phyloP scores from a whole-genome alignment of 2,329 filamentous ascomycete genomes.

The Pyrenochaeta sp. region DNA sequence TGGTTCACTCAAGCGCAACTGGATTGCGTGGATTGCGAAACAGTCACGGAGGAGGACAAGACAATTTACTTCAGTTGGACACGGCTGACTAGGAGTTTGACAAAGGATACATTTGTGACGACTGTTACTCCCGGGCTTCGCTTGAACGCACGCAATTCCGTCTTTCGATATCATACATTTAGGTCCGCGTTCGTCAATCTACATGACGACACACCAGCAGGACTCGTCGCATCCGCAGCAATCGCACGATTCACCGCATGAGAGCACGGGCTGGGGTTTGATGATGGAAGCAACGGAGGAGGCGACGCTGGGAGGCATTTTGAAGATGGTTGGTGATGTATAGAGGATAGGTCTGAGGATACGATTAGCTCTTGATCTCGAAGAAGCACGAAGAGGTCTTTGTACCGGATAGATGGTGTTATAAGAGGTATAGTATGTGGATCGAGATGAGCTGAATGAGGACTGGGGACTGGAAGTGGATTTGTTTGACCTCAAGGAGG shows the following conservation, averaged over 20 bases:
- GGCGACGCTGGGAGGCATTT: conserved; percentile 43
- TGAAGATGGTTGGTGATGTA: conserved; percentile 10
- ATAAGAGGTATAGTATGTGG: too few species aligned
- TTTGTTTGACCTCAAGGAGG: too few species aligned
- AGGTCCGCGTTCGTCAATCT: conserved; percentile 8
- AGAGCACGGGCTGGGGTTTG: conserved; percentile 44
- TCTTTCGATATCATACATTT: too few species aligned
- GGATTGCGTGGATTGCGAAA: background rate
- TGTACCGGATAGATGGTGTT: background rate
- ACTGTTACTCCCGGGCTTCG: too few species aligned
- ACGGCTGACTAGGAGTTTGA: too few species aligned
- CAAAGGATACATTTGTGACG: too few species aligned
- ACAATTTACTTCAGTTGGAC: too few species aligned
- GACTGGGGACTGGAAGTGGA: too few species aligned
- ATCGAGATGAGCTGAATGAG: too few species aligned
- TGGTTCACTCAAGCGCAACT: background rate
- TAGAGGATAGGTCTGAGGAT: background rate
- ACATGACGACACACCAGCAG: conserved; percentile 47
- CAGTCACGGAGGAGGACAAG: too few species aligned
- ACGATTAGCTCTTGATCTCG: background rate
- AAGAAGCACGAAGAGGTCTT: background rate
- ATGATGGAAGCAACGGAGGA: conserved; percentile 47
- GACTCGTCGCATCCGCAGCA: conserved; percentile 50
- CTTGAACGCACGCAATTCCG: too few species aligned
- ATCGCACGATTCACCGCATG: conserved; percentile 47